phyloP scores from a whole-genome alignment of 345 rosid genomes.

The Camelina hispida region DNA sequence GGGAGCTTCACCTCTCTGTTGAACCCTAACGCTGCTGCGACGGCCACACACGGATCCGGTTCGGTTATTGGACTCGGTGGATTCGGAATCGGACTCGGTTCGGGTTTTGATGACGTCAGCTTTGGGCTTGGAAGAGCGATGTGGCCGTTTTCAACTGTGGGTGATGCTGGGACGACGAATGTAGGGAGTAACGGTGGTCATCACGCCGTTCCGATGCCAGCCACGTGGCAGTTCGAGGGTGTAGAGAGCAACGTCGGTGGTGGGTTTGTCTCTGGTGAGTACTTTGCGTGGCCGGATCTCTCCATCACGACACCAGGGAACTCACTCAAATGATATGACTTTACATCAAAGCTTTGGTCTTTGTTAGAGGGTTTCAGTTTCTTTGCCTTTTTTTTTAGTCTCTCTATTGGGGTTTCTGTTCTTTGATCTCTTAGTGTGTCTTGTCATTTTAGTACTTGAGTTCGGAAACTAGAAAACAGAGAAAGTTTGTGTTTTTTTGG shows the following conservation, averaged over 20 bases:
- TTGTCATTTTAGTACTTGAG: conserved; percentile 33
- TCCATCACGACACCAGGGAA: conserved; percentile 89
- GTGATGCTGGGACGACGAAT: conserved; percentile 39
- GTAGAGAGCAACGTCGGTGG: conserved; percentile 47
- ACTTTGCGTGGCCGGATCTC: conserved; percentile 91
- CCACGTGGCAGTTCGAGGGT: conserved; percentile 85
- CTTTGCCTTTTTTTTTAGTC: background rate
- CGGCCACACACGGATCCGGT: conserved; percentile 50
- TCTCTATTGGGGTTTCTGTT: conserved; percentile 1
- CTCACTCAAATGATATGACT: conserved; percentile 62
- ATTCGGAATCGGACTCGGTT: conserved; percentile 72
- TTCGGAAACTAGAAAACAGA: conserved; percentile 27
- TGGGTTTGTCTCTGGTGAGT: conserved; percentile 68
- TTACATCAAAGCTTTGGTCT: conserved; percentile 25
- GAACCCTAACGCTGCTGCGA: conserved; percentile 53
- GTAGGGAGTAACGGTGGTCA: conserved; percentile 42
- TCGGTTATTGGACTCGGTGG: conserved; percentile 73
- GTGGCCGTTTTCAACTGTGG: conserved; percentile 62
- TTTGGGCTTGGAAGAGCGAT: conserved; percentile 77
- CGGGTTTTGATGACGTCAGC: conserved; percentile 64
- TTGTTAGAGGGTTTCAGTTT: conserved; percentile 26
- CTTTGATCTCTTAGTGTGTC: background rate
- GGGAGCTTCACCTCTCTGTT: conserved; percentile 79
- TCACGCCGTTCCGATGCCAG: conserved; percentile 44
- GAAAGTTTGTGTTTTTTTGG: conserved; percentile 27